A percentile compares a stretch with the other conserved stretches of the same genome.
Conservation (phyloP, 2,329 filamentous ascomycete species). For the Venturia nashicola region DNA sequence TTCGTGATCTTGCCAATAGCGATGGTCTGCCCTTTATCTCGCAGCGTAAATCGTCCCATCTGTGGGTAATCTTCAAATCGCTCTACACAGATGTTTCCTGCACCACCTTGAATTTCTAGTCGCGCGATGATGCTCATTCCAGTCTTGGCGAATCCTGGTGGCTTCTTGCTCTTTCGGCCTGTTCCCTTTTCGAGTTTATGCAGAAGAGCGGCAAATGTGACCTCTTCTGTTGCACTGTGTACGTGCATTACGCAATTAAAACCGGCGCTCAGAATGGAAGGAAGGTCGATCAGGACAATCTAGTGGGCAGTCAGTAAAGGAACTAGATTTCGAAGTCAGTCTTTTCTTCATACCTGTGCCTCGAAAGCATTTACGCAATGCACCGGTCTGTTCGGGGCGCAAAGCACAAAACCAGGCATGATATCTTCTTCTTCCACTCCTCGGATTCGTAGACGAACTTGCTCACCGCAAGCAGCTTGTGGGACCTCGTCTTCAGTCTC, state of each 20-base stretch:
- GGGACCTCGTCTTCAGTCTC: slow-evolving; percentile 89
- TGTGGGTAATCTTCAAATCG: slow-evolving; percentile 93
- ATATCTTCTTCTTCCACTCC: slow-evolving; percentile 98
- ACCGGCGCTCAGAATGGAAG: slow-evolving; percentile 83
- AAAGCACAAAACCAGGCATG: slow-evolving; percentile 87
- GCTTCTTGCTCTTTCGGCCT: slow-evolving; percentile 79
- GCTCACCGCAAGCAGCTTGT: slow-evolving; percentile 80
- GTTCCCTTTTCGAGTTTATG: slow-evolving; percentile 96
- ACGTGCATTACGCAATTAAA: slow-evolving; percentile 98
- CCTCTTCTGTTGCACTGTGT: slow-evolving; percentile 93
- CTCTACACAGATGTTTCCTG: slow-evolving; percentile 83
- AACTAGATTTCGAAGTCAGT: not conserved
- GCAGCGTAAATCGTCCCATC: slow-evolving; percentile 20
- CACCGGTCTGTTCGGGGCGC: slow-evolving; percentile 84
- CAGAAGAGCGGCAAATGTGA: slow-evolving; percentile 76
- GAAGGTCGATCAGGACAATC: slow-evolving; percentile 87
- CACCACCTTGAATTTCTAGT: slow-evolving; percentile 74
- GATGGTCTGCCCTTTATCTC: slow-evolving; percentile 73
- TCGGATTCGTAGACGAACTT: slow-evolving; percentile 81
- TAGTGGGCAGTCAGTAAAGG: slow-evolving; percentile 34
- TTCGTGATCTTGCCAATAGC: slow-evolving; percentile 99
- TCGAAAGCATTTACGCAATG: slow-evolving; percentile 85
- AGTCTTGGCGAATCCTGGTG: slow-evolving; percentile 79
- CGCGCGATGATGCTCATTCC: slow-evolving; percentile 82
- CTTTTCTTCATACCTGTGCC: slow-evolving; percentile 33